Base-by-base conservation (phyloP, 257 asterid species). In the Ajuga chamaepitys region DNA sequence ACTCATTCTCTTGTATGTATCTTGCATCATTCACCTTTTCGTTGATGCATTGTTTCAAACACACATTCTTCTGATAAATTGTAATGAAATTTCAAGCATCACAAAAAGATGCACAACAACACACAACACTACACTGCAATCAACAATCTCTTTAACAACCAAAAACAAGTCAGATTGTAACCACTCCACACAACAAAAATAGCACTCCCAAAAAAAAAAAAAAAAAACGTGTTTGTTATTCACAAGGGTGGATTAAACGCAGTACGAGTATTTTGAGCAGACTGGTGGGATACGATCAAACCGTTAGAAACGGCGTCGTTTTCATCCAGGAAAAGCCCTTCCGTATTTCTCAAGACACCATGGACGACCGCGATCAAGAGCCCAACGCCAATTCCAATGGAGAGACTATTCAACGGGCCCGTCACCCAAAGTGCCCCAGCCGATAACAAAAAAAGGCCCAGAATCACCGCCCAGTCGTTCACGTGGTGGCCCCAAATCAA, bases 271-370 rank as follows among this genome's bases (percentile, higher is more conserved):
- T 52, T 58, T 3, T 72, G 71, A 24, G 38, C 61, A 18, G 67
- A 12, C 11, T 64, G 65, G 14, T 61, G 60, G n/a, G 78, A 45
- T 12, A 18, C 66, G 41, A 88, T 62, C 88, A 91, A 71, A 1
- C 90, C 98, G 24, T 51, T 64, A 0, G 80, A 68, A 22, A 77
- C 85, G 78, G 92, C 96, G 25, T 79, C 88, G 71, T 77, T 60
- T 62, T 86, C 92, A 66, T 91, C 95, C 8, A 88, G 83, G 63
- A 81, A 88, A 28, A 85, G 72, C 0, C 87, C 95, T 40, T 88
- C 92, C 0, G 94, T 72, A 62, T 82, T 82, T 55, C 94, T 91
- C 75, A 83, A 62, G 0, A 81, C 74, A 20, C 88, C 96, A 58
- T 88, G 95, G 37, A 79, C 56, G 12, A 62, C 61, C 3, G 80